Evolutionary conservation across 192 early-diverging fungal genomes (phyloP).

Genomic region (Gigaspora rosea): DNA sequence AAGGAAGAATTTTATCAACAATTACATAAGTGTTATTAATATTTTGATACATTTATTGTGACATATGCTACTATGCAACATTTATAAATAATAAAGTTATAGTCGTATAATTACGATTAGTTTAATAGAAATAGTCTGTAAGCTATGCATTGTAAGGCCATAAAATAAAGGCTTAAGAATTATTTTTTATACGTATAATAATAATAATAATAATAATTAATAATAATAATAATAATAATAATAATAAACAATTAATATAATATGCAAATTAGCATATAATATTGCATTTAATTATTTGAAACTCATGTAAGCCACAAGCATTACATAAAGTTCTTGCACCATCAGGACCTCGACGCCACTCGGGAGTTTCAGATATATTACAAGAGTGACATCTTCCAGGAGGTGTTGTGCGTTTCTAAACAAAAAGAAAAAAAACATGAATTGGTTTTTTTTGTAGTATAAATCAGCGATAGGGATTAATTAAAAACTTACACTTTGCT

Average conservation of each 20-base stretch:
- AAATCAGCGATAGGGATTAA: background rate
- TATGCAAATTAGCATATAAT: background rate
- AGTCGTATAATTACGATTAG: too few relatives aligned
- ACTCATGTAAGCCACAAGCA: conserved; percentile 90
- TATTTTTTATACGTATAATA: too few relatives aligned
- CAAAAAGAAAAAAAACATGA: background rate
- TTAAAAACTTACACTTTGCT: conserved; percentile 9
- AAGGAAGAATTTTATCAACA: conserved; percentile 11
- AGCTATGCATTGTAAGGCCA: too few relatives aligned
- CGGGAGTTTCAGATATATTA: conserved; percentile 84
- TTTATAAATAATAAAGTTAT: too few relatives aligned
- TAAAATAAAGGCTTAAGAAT: too few relatives aligned
- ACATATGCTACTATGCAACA: too few relatives aligned
- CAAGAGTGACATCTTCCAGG: conserved; percentile 77
- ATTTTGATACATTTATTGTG: too few relatives aligned
- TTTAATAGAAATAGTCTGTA: too few relatives aligned
- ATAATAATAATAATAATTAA: background rate
- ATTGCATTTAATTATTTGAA: background rate
- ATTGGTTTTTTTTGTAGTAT: background rate
- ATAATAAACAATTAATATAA: background rate
- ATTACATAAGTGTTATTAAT: background rate
- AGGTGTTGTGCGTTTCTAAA: conserved; percentile 55
- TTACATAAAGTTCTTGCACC: conserved; percentile 93
- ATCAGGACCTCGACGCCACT: conserved; percentile 94
- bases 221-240: conserved; percentile 12